phyloP scores from a whole-genome alignment of 2,329 filamentous ascomycete genomes.

The Diaporthe ilicicola region DNA sequence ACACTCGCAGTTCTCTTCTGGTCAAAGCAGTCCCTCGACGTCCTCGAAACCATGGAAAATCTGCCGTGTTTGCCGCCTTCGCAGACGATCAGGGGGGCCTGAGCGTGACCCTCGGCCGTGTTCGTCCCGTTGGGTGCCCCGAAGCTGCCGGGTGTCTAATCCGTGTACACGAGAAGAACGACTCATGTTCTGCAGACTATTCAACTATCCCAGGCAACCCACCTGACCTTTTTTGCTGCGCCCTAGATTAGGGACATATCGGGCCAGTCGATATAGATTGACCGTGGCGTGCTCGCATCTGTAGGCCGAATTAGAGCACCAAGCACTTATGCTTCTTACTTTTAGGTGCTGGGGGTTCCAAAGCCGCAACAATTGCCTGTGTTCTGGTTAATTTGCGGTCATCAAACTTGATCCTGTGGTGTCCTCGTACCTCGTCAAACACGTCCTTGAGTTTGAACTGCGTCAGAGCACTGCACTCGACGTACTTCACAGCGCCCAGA shows the following conservation, averaged over 20 bases:
- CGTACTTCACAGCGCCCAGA: slow-evolving; percentile 97
- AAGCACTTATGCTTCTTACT: slow-evolving; percentile 77
- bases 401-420: slow-evolving; percentile 34
- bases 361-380: slow-evolving; percentile 92
- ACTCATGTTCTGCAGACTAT: slow-evolving; percentile 26
- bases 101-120: slow-evolving; percentile 20
- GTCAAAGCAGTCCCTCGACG: slow-evolving; percentile 13
- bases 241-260: not conserved
- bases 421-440: slow-evolving; percentile 86
- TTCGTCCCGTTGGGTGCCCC: slow-evolving; percentile 11
- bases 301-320: slow-evolving; percentile 63
- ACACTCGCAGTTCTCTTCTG: slow-evolving; percentile 22
- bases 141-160: slow-evolving; percentile 18
- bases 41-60: not conserved
- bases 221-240: slow-evolving; percentile 25
- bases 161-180: slow-evolving; percentile 21
- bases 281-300: not conserved
- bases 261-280: not conserved
- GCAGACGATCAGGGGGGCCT: slow-evolving; percentile 17
- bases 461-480: slow-evolving; percentile 96
- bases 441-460: slow-evolving; percentile 99
- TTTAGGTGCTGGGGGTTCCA: slow-evolving; percentile 87
- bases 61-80: slow-evolving; percentile 25
- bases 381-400: slow-evolving; percentile 15
- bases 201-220: slow-evolving; percentile 28